Conservation (phyloP, 2,329 filamentous ascomycete genomes). For the Curvularia spicifera region DNA sequence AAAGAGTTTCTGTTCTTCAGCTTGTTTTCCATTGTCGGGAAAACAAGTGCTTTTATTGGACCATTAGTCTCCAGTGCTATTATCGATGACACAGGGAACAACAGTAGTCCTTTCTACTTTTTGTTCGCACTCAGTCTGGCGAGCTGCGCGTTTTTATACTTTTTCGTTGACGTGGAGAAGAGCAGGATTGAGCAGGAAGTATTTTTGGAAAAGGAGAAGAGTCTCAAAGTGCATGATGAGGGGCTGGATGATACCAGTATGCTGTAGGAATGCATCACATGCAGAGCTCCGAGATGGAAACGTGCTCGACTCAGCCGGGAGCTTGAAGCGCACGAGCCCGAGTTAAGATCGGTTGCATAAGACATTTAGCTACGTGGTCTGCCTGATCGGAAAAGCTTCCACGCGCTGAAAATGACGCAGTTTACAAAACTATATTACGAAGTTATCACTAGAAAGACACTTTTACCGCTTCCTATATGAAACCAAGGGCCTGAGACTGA, state of each 20-base stretch:
- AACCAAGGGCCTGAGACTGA: not conserved
- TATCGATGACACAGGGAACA: conserved; percentile 66
- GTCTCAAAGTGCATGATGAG: conserved; percentile 9
- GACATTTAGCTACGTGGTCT: too few relatives aligned
- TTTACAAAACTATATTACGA: too few relatives aligned
- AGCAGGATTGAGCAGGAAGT: conserved; percentile 34
- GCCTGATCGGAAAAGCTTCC: too few relatives aligned
- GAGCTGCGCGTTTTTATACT: conserved; percentile 30
- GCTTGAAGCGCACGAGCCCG: too few relatives aligned
- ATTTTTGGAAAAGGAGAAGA: conserved; percentile 34
- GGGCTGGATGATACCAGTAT: not conserved
- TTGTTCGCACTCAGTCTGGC: conserved; percentile 48
- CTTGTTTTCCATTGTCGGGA: conserved; percentile 71
- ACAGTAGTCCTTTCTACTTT: conserved; percentile 70
- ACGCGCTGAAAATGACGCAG: too few relatives aligned
- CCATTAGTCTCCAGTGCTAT: conserved; percentile 73
- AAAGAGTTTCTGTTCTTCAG: conserved; percentile 75
- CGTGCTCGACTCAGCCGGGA: not conserved
- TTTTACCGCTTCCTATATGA: too few relatives aligned
- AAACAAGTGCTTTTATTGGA: conserved; percentile 71
- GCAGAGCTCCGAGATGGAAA: not conserved
- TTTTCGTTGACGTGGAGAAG: conserved; percentile 34
- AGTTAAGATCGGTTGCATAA: too few relatives aligned
- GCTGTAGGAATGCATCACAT: not conserved
- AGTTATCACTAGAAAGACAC: too few relatives aligned